Conservation (phyloP, 2,329 filamentous ascomycete genomes). For the Verticillium alfalfae region DNA sequence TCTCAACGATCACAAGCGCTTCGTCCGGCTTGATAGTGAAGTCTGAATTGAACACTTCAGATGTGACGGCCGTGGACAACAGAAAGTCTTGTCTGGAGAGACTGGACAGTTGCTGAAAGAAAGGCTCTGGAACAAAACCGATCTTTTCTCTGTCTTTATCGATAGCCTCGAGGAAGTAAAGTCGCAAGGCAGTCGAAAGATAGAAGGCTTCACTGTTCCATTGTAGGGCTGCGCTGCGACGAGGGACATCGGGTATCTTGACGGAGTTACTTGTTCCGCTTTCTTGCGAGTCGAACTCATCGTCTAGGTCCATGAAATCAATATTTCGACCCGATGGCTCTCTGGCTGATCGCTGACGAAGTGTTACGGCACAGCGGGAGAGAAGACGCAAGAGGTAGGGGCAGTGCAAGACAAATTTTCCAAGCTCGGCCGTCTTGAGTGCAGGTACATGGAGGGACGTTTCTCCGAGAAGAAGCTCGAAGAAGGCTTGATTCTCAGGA, state of each 20-base stretch:
- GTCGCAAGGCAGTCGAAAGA: constrained; percentile 36
- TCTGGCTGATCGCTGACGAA: constrained; percentile 23
- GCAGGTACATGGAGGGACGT: constrained; percentile 41
- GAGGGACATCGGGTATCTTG: constrained; percentile 35
- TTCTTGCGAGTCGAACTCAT: constrained; percentile 56
- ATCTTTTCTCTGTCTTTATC: constrained; percentile 36
- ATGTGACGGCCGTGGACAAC: constrained; percentile 40
- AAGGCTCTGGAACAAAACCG: constrained; percentile 42
- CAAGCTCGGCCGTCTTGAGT: constrained; percentile 30
- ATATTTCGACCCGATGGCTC: constrained; percentile 28
- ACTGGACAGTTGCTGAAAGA: constrained; percentile 43
- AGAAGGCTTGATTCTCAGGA: constrained; percentile 37
- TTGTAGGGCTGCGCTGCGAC: constrained; percentile 35
- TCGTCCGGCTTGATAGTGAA: constrained; percentile 41
- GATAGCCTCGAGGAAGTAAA: constrained; percentile 38
- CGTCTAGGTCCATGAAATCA: constrained; percentile 64
- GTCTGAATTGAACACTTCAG: constrained; percentile 49
- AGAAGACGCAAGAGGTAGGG: constrained; percentile 37
- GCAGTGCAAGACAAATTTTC: constrained; percentile 29
- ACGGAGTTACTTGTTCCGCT: constrained; percentile 36
- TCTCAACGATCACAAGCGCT: constrained; percentile 41
- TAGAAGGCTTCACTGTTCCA: constrained; percentile 41
- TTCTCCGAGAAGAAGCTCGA: constrained; percentile 39
- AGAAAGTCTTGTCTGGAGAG: constrained; percentile 49
- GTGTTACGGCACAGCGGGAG: constrained; percentile 27